These are phyloP conservation scores for Alisma plantagoaquatica DNA, from an alignment of 106 monocot genomes.

Conservation along the genomic window DNA sequence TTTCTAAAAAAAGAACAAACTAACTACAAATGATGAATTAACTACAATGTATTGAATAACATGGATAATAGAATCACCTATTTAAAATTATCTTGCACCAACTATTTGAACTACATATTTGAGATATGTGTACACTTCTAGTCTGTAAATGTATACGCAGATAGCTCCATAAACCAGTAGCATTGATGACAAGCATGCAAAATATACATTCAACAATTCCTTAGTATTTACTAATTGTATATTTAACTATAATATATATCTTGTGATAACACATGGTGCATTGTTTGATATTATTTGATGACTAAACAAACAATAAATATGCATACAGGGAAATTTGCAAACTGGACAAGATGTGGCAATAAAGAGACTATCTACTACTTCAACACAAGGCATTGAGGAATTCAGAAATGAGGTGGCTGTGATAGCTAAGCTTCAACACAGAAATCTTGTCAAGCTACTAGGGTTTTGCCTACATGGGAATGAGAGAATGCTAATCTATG, in stretches of 20 bases:
- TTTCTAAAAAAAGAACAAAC: too few relatives aligned
- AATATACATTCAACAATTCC: too few relatives aligned
- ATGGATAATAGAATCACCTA: too few relatives aligned
- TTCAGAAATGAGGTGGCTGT: slow-evolving; percentile 5
- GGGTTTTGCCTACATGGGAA: slow-evolving; percentile 2
- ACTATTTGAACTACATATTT: too few relatives aligned
- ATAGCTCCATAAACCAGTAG: too few relatives aligned
- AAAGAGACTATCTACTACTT: slow-evolving; percentile 1
- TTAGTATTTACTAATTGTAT: too few relatives aligned
- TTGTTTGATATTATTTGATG: neutral
- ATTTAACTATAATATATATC: neutral
- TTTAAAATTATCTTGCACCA: too few relatives aligned
- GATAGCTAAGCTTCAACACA: slow-evolving; percentile 14
- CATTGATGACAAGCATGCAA: too few relatives aligned
- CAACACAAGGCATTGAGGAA: neutral
- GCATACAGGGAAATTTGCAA: neutral
- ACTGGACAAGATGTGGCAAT: slow-evolving; percentile 7
- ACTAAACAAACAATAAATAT: neutral
- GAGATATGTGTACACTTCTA: too few relatives aligned
- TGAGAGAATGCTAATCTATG: slow-evolving; percentile 9
- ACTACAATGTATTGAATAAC: too few relatives aligned
- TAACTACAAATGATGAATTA: too few relatives aligned
- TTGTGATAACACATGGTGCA: neutral
- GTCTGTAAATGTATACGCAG: too few relatives aligned
- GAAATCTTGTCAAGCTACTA: slow-evolving; percentile 2